These are phyloP conservation scores for Kokia cookei DNA, from an alignment of 441 rosid genomes.

Conservation along the genomic window DNA sequence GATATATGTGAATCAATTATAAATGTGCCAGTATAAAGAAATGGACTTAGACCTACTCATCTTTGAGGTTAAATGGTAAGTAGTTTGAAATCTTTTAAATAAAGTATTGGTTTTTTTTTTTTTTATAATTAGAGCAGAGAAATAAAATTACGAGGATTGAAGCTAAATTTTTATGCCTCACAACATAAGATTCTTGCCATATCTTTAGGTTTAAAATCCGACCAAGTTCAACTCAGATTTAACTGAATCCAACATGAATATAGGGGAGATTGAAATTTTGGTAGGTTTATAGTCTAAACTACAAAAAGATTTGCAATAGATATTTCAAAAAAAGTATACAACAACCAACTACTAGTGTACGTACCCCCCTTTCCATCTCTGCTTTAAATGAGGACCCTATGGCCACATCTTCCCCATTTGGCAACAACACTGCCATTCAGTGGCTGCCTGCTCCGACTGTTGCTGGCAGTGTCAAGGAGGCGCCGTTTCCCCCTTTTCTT, in stretches of 20 bases:
- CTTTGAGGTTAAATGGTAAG: no score
- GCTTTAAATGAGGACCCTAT: not conserved
- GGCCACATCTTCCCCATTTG: not conserved
- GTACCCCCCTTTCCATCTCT: not conserved
- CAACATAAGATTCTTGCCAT: no score
- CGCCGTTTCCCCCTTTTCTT: not conserved
- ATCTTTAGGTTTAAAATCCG: no score
- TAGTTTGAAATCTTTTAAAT: no score
- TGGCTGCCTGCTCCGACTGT: not conserved
- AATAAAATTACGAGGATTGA: no score
- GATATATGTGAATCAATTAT: no score
- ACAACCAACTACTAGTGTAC: not conserved
- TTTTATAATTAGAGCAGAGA: no score
- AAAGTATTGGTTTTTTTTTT: no score
- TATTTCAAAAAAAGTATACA: not conserved
- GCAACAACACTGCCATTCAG: not conserved
- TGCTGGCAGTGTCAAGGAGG: not conserved
- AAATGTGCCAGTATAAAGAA: not conserved
- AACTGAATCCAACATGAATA: no score
- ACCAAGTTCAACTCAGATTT: no score
- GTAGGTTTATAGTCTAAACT: slow-evolving; percentile 3
- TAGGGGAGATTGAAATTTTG: not conserved
- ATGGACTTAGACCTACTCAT: not conserved
- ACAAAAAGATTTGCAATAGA: slow-evolving; percentile 13
- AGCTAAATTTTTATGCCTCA: no score